Conservation (phyloP, 1,139 yeast genomes). For the Saccharomycopsis hybrid region DNA sequence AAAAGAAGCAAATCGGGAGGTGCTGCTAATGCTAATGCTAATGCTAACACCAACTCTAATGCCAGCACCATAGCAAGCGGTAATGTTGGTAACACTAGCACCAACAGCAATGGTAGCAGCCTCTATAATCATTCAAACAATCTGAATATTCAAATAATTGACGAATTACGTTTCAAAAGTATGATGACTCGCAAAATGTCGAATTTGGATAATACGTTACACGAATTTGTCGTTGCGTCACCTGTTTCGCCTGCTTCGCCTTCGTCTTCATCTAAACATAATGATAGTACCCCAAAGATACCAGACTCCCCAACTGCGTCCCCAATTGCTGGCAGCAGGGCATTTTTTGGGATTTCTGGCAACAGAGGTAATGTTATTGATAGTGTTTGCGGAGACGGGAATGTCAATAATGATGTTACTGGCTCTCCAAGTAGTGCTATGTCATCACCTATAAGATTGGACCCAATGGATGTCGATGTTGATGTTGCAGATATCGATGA, state of each 20-base stretch:
- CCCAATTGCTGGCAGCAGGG: slow-evolving; percentile 6
- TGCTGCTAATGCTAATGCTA: slow-evolving; percentile 3
- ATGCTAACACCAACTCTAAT: slow-evolving; percentile 11
- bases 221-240: neutral
- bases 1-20: slow-evolving; percentile 2
- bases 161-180: slow-evolving; percentile 15
- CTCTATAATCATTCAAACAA: slow-evolving; percentile 14
- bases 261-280: neutral
- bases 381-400: no score
- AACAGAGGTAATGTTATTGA: no score
- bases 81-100: slow-evolving; percentile 1
- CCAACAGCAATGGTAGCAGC: no score
- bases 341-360: no score
- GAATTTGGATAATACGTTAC: slow-evolving; percentile 11
- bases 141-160: slow-evolving; percentile 11
- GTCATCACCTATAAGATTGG: slow-evolving; percentile 14
- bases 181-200: slow-evolving; percentile 14
- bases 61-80: slow-evolving; percentile 1
- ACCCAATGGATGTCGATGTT: neutral
- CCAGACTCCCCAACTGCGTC: slow-evolving; percentile 14
- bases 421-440: slow-evolving; percentile 11
- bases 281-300: slow-evolving; percentile 5
- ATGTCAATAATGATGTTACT: no score
- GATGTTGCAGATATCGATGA: neutral
- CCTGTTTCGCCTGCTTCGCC: neutral